A percentile compares a stretch with the other conserved stretches of the same genome.
Evolutionary conservation across 805 yeast genomes (phyloP).

Genomic region (Helenozyma baotianmanensis): DNA sequence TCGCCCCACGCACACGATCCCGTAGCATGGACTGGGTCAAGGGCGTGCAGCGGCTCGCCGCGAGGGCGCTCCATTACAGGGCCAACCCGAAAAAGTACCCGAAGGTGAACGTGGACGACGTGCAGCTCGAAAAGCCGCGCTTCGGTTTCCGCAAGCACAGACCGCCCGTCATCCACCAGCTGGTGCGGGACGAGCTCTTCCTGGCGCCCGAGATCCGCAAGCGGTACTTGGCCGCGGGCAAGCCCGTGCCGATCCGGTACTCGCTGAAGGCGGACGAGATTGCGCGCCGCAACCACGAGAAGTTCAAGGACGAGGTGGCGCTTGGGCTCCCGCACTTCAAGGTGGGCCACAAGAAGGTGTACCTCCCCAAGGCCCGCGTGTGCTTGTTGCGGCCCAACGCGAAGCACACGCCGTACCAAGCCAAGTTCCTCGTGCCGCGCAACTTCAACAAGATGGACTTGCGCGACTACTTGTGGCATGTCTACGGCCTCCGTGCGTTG

Average conservation of each 20-base stretch:
- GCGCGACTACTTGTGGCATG: constrained; percentile 86
- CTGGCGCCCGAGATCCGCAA: constrained; percentile 33
- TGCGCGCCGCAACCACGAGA: constrained; percentile 35
- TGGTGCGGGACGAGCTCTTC: constrained; percentile 37
- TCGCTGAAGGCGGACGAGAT: constrained; percentile 30
- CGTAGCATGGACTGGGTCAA: no score
- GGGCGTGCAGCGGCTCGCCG: not conserved
- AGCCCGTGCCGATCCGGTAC: constrained; percentile 40
- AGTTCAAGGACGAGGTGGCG: constrained; percentile 48
- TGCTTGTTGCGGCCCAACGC: constrained; percentile 86
- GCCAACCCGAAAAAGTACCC: constrained; percentile 33
- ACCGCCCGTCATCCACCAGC: constrained; percentile 35
- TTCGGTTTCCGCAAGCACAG: constrained; percentile 37
- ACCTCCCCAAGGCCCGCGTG: constrained; percentile 82
- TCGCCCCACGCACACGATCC: no score
- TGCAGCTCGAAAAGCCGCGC: constrained; percentile 33
- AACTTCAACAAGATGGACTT: constrained; percentile 90
- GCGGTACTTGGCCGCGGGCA: constrained; percentile 32
- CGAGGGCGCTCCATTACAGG: constrained; percentile 25
- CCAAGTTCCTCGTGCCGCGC: constrained; percentile 91
- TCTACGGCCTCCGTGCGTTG: constrained; percentile 86
- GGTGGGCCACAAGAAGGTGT: constrained; percentile 71
- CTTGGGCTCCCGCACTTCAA: constrained; percentile 73
- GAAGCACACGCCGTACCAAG: constrained; percentile 96
- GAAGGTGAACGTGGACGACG: constrained; percentile 35